Evolutionary conservation across 768 basidiomycete species (phyloP).

Genomic region (Naematelia encephala): DNA sequence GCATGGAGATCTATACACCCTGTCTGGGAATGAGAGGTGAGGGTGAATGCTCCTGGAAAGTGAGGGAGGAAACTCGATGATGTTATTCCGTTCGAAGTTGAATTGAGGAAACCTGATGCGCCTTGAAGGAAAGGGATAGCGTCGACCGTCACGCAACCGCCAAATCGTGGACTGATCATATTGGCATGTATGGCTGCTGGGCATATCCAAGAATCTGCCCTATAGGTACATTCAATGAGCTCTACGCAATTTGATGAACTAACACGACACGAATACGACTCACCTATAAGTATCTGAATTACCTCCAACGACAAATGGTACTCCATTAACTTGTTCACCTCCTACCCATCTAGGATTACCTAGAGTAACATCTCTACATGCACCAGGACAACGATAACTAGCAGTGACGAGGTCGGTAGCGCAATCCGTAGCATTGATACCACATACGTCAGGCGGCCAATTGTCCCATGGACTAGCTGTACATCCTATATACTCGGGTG

Average conservation of each 20-base stretch:
- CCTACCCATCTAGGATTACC: conserved; percentile 43
- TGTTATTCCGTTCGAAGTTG: conserved; percentile 14
- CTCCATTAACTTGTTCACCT: conserved; percentile 16
- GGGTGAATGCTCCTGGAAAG: conserved; percentile 31
- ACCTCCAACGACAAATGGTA: conserved; percentile 34
- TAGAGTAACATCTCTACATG: conserved; percentile 29
- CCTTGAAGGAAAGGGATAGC: conserved; percentile 18
- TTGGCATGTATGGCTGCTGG: conserved; percentile 36
- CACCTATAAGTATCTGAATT: background rate
- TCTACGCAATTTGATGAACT: too few species aligned
- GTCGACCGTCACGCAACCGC: conserved; percentile 31
- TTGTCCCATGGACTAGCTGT: conserved; percentile 27
- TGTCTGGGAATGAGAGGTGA: conserved; percentile 9
- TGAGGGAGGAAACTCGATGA: conserved; percentile 23
- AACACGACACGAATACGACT: background rate
- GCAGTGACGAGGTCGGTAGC: conserved; percentile 7
- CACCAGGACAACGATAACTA: conserved; percentile 37
- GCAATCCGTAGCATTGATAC: conserved; percentile 31
- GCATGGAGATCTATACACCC: conserved; percentile 33
- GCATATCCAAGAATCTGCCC: conserved; percentile 45
- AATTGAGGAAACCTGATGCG: too few species aligned
- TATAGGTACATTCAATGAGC: too few species aligned
- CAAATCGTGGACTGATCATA: conserved; percentile 20
- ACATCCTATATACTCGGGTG: conserved; percentile 24
- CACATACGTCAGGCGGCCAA: conserved; percentile 42